These are phyloP conservation scores for Rubroboletus pulcherrimus DNA, from an alignment of 768 basidiomycete genomes.

Conservation along the genomic window DNA sequence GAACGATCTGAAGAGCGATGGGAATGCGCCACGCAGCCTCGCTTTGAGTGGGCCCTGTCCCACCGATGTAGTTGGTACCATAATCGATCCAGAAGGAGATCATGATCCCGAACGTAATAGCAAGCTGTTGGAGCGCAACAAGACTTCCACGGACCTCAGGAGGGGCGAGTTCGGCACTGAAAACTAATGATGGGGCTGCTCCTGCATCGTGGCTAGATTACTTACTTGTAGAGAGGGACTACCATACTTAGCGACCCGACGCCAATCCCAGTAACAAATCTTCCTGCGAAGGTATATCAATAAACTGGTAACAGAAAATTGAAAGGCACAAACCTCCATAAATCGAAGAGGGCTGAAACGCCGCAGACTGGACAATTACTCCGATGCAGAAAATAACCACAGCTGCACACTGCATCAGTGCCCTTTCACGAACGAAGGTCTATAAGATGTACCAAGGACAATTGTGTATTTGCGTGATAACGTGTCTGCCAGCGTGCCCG, in stretches of 20 bases:
- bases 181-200: neutral
- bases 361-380: constrained; percentile 69
- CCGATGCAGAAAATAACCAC: constrained; percentile 64
- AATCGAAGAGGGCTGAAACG: constrained; percentile 55
- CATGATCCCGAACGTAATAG: constrained; percentile 81
- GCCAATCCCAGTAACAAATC: constrained; percentile 76
- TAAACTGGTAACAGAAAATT: neutral
- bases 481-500: constrained; percentile 69
- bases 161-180: constrained; percentile 56
- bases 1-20: constrained; percentile 68
- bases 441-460: constrained; percentile 41
- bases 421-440: neutral
- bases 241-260: constrained; percentile 80
- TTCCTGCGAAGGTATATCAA: constrained; percentile 32
- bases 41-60: constrained; percentile 50
- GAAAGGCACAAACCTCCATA: constrained; percentile 47
- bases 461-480: constrained; percentile 74
- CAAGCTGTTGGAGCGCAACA: constrained; percentile 77
- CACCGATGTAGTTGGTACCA: constrained; percentile 68
- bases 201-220: neutral
- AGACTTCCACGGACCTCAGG: constrained; percentile 80
- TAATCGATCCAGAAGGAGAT: constrained; percentile 48
- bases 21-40: constrained; percentile 78
- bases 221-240: constrained; percentile 72
- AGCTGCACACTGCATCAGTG: constrained; percentile 34